These are phyloP conservation scores for Carpinus fangiana DNA, from an alignment of 306 rosid genomes.

Conservation along the genomic window DNA sequence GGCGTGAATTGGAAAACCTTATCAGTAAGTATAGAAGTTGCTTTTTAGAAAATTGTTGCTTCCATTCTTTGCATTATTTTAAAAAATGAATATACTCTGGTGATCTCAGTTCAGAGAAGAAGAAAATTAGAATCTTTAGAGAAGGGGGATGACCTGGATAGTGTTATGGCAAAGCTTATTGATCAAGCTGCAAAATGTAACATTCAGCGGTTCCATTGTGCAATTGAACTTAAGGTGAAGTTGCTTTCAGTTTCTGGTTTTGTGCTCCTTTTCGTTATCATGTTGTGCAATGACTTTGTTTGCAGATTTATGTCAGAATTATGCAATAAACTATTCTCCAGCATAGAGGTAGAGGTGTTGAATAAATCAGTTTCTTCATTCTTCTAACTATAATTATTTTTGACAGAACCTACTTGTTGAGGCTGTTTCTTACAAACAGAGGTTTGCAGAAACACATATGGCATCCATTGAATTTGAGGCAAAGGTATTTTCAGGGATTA, in stretches of 20 bases:
- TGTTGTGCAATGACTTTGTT: conserved; percentile 9
- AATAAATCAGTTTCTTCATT: conserved; percentile 13
- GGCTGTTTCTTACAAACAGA: conserved; percentile 50
- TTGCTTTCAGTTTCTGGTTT: conserved; percentile 15
- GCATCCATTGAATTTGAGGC: conserved; percentile 67
- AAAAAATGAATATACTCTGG: conserved; percentile 27
- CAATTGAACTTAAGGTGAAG: conserved; percentile 70
- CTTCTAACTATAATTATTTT: conserved; percentile 22
- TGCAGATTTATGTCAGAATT: background rate
- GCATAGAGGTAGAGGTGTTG: background rate
- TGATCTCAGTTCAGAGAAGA: conserved; percentile 64
- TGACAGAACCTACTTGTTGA: conserved; percentile 70
- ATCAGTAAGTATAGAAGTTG: conserved; percentile 55
- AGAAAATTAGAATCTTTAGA: conserved; percentile 49
- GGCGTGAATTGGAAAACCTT: conserved; percentile 39
- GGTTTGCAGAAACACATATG: conserved; percentile 59
- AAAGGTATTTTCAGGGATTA: conserved; percentile 56
- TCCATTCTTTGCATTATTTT: conserved; percentile 14
- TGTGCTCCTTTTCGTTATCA: conserved; percentile 16
- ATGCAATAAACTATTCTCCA: background rate
- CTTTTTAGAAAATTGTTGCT: conserved; percentile 5
- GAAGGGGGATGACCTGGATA: conserved; percentile 58
- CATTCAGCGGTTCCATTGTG: conserved; percentile 53
- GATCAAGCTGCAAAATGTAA: conserved; percentile 59
- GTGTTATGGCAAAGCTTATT: conserved; percentile 58